Percentiles rank a stretch among this genome's conserved stretches.
phyloP scores from a whole-genome alignment of 164 flowering plant species.

The Vitis riparia region DNA sequence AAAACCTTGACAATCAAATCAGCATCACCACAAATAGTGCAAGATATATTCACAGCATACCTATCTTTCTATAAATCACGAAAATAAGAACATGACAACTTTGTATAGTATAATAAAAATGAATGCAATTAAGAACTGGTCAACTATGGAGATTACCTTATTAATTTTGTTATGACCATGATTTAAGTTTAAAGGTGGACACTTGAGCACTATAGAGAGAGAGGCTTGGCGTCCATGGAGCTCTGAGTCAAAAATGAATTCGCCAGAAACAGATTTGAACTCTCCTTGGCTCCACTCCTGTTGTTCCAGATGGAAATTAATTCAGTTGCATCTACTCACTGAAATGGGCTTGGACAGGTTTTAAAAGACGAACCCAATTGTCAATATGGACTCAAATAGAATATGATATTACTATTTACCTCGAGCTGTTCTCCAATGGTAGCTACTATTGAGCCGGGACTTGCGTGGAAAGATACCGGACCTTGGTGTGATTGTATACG shows the following conservation, averaged over 20 bases:
- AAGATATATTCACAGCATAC: not conserved
- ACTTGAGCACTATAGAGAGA: constrained; percentile 29
- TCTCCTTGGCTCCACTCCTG: constrained; percentile 38
- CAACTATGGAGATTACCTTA: constrained; percentile 24
- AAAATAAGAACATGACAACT: not conserved
- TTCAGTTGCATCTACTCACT: not conserved
- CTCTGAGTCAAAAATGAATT: constrained; percentile 22
- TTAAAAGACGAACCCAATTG: not conserved
- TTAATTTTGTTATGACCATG: not conserved
- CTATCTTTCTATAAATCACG: not conserved
- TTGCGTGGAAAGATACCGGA: constrained; percentile 28
- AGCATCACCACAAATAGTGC: not conserved
- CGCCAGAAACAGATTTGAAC: constrained; percentile 23
- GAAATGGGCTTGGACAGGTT: too few species aligned
- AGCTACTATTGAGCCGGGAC: constrained; percentile 34
- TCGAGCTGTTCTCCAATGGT: constrained; percentile 35
- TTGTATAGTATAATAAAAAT: constrained; percentile 8
- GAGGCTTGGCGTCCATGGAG: constrained; percentile 14
- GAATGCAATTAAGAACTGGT: constrained; percentile 31
- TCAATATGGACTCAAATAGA: not conserved
- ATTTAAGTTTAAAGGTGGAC: constrained; percentile 14
- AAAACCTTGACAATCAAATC: not conserved
- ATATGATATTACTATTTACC: constrained; percentile 20
- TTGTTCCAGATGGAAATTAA: not conserved
- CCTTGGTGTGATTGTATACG: constrained; percentile 14